A percentile compares a stretch with the other conserved stretches of the same genome.
These are phyloP conservation scores for Chlamydomonas applanata DNA, from an alignment of 139 green algal genomes.

Conservation along the genomic window DNA sequence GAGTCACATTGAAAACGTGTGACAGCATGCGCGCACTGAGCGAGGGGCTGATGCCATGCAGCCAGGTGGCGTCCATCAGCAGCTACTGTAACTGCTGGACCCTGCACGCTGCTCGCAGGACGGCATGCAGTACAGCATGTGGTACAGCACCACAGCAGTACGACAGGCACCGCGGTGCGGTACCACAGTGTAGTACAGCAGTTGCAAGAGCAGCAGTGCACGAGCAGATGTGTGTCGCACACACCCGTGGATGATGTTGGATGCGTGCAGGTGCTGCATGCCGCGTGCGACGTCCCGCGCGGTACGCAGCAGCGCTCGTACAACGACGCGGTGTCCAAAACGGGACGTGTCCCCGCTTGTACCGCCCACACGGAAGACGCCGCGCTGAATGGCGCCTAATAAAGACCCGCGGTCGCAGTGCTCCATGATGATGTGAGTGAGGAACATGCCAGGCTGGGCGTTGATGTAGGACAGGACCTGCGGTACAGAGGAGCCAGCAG, in stretches of 20 bases:
- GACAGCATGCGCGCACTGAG: too few relatives aligned
- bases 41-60: too few relatives aligned
- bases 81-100: too few relatives aligned
- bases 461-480: slow-evolving; percentile 2
- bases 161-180: too few relatives aligned
- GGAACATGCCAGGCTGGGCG: slow-evolving; percentile 1
- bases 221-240: too few relatives aligned
- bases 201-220: too few relatives aligned
- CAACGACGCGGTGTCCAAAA: neutral
- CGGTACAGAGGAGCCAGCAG: neutral
- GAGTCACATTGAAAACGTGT: too few relatives aligned
- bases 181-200: too few relatives aligned
- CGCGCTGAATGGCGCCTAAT: neutral
- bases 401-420: neutral
- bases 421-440: slow-evolving; percentile 13
- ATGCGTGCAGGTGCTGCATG: slow-evolving; percentile 56
- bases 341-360: neutral
- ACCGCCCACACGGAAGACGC: slow-evolving; percentile 1
- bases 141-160: too few relatives aligned
- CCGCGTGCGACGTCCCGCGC: slow-evolving; percentile 31
- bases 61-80: too few relatives aligned
- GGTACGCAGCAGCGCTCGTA: slow-evolving; percentile 15
- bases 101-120: too few relatives aligned
- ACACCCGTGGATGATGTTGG: slow-evolving; percentile 33
- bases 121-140: too few relatives aligned